Percentiles rank a stretch among this genome's conserved stretches.
Evolutionary conservation across 805 yeast species (phyloP).

Genomic region (Myxozyma nipponensis): DNA sequence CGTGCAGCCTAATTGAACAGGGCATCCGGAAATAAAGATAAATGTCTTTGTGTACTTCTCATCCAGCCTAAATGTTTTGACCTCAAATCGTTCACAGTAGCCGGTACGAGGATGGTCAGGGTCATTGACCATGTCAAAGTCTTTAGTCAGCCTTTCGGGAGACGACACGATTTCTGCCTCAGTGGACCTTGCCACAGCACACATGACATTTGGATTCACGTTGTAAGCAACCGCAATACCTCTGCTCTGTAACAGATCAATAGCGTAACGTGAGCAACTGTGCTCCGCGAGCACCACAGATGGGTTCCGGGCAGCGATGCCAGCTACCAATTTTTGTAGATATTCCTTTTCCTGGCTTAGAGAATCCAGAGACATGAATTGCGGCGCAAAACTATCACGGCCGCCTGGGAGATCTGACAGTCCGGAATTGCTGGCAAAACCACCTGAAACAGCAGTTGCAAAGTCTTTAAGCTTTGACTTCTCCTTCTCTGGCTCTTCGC

Average conservation of each 20-base stretch:
- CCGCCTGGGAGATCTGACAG: not conserved
- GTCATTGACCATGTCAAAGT: constrained; percentile 20
- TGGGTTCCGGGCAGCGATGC: constrained; percentile 74
- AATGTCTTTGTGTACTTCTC: constrained; percentile 51
- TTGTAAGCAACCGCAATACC: constrained; percentile 78
- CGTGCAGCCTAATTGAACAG: constrained; percentile 71
- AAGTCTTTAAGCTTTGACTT: not conserved
- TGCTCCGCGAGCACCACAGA: constrained; percentile 74
- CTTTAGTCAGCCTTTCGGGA: constrained; percentile 74
- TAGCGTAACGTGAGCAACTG: constrained; percentile 76
- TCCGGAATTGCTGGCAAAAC: not conserved
- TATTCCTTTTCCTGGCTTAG: constrained; percentile 81
- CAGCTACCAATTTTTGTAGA: constrained; percentile 70
- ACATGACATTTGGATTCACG: constrained; percentile 76
- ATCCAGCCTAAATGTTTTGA: constrained; percentile 58
- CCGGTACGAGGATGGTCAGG: constrained; percentile 57
- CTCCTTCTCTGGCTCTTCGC: constrained; percentile 51
- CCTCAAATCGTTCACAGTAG: constrained; percentile 65
- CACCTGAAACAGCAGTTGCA: not conserved
- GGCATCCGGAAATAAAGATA: constrained; percentile 75
- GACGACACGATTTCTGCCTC: constrained; percentile 82
- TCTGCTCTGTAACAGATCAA: constrained; percentile 63
- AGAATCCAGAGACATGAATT: constrained; percentile 75
- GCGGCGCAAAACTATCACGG: constrained; percentile 31
- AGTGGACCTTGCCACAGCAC: constrained; percentile 71